phyloP scores from a whole-genome alignment of 1,284 basidiomycete species.

The Moesziomyces sp. region DNA sequence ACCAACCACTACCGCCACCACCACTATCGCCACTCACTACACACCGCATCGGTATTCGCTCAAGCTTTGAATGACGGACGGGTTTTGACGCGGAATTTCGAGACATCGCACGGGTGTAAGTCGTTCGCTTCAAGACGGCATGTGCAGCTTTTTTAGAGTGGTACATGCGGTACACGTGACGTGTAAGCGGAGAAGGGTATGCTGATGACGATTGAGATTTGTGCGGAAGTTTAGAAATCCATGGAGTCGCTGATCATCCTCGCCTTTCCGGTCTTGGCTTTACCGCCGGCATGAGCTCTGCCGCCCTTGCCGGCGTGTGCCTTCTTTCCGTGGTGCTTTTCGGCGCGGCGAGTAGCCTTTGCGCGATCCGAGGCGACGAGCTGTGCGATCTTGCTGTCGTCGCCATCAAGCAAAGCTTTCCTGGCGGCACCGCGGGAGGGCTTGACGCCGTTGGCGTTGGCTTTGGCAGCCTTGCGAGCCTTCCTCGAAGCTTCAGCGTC shows the following conservation, averaged over 20 bases:
- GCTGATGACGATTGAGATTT: background rate
- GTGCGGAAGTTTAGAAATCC: slow-evolving; percentile 24
- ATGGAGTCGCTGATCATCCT: slow-evolving; percentile 46
- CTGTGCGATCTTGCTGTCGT: slow-evolving; percentile 42
- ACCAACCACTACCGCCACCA: too few relatives aligned
- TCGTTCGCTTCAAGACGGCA: too few relatives aligned
- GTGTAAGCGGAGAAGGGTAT: too few relatives aligned
- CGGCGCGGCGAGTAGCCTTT: slow-evolving; percentile 31
- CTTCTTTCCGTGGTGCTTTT: slow-evolving; percentile 56
- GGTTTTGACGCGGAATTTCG: too few relatives aligned
- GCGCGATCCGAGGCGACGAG: slow-evolving; percentile 55
- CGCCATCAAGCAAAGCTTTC: slow-evolving; percentile 26
- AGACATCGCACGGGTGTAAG: too few relatives aligned
- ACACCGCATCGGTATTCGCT: too few relatives aligned
- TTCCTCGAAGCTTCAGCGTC: slow-evolving; percentile 73
- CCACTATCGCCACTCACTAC: too few relatives aligned
- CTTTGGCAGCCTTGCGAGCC: slow-evolving; percentile 72
- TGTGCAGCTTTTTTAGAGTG: too few relatives aligned
- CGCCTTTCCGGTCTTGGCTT: slow-evolving; percentile 55
- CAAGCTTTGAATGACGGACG: too few relatives aligned
- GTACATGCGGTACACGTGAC: too few relatives aligned
- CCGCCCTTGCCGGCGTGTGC: slow-evolving; percentile 48
- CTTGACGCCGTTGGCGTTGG: slow-evolving; percentile 74
- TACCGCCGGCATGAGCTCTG: slow-evolving; percentile 76
- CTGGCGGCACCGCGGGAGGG: slow-evolving; percentile 39